A percentile compares a stretch with the other conserved stretches of the same genome.
Evolutionary conservation across 345 rosid genomes (phyloP).

Genomic region (Anacardium occidentale): DNA sequence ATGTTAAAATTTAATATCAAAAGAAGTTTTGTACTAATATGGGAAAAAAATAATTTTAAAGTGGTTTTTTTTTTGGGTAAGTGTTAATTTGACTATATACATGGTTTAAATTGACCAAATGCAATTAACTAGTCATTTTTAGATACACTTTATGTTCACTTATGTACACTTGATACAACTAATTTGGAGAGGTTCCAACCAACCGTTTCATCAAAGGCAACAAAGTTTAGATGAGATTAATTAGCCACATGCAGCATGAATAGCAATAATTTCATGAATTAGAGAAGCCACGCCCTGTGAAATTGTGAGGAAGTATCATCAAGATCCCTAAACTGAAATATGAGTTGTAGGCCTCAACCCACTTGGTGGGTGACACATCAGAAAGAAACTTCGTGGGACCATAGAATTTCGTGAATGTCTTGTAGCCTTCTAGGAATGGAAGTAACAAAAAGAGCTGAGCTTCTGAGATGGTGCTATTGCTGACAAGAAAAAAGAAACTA

Average conservation of each 20-base stretch:
- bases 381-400: constrained; percentile 44
- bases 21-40: too few relatives aligned
- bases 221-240: neutral
- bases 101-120: neutral
- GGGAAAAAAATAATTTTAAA: too few relatives aligned
- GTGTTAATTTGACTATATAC: neutral
- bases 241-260: neutral
- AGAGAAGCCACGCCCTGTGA: neutral
- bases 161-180: neutral
- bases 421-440: constrained; percentile 27
- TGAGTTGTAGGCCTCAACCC: constrained; percentile 64
- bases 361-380: constrained; percentile 81
- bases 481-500: neutral
- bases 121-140: neutral
- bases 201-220: neutral
- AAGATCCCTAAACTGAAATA: constrained; percentile 20
- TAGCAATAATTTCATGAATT: neutral
- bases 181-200: neutral
- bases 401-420: constrained; percentile 11
- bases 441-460: constrained; percentile 26
- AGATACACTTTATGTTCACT: neutral
- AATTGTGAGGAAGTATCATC: neutral
- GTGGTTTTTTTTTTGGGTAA: too few relatives aligned
- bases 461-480: neutral
- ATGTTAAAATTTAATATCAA: too few relatives aligned